phyloP scores from a whole-genome alignment of 2,329 filamentous ascomycete species.

The Diaporthe citri region DNA sequence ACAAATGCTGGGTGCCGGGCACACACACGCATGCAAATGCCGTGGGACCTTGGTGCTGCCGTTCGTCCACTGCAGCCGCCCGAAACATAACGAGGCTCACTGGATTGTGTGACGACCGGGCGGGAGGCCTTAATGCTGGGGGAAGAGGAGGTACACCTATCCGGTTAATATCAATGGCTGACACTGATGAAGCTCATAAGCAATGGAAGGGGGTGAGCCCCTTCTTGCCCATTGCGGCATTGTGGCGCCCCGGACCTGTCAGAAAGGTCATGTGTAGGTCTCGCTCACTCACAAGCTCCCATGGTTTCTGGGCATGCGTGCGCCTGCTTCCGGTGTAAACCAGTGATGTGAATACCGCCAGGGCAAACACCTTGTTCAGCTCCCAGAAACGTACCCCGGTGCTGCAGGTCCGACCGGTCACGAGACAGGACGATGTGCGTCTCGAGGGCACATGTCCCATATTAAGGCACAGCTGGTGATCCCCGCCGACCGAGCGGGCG shows the following conservation, averaged over 20 bases:
- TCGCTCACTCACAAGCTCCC: not conserved
- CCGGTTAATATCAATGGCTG: not conserved
- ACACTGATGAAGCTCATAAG: not conserved
- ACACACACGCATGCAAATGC: slow-evolving; percentile 14
- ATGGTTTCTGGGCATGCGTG: not conserved
- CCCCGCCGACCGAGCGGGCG: slow-evolving; percentile 14
- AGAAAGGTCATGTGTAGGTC: not conserved
- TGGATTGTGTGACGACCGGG: slow-evolving; percentile 22
- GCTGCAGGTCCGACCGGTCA: slow-evolving; percentile 25
- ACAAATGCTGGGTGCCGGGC: slow-evolving; percentile 12
- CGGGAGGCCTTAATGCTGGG: not conserved
- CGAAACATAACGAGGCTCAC: slow-evolving; percentile 28
- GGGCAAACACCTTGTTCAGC: slow-evolving; percentile 19
- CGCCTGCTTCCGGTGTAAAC: not conserved
- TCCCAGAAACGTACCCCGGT: not conserved
- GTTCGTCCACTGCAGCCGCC: slow-evolving; percentile 22
- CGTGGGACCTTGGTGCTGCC: slow-evolving; percentile 27
- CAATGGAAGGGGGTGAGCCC: not conserved
- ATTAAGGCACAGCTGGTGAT: slow-evolving; percentile 25
- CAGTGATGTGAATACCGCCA: not conserved
- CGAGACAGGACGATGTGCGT: slow-evolving; percentile 16
- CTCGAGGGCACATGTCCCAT: not conserved
- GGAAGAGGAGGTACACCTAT: not conserved
- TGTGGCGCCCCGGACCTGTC: too few species aligned
- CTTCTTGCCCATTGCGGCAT: not conserved